Conservation (phyloP, 2,329 filamentous ascomycete species). For the Monosporascus sp. region DNA sequence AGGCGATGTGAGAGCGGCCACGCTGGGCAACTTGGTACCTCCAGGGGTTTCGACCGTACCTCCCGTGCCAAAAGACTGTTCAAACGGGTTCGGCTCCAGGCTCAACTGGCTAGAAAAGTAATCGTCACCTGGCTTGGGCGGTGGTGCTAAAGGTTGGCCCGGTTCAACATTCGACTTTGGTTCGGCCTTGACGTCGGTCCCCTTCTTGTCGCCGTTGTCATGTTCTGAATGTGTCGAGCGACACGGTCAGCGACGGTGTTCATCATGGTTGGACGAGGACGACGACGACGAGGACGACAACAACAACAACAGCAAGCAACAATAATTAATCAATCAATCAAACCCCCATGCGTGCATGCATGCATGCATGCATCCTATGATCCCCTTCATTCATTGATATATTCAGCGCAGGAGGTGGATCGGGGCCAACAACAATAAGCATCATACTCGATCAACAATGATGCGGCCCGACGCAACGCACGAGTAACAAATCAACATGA, state of each 20-base stretch:
- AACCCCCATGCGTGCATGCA: too few relatives aligned
- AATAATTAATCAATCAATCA: too few relatives aligned
- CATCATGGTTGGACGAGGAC: background rate
- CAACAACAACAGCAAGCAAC: too few relatives aligned
- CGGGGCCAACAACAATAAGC: background rate
- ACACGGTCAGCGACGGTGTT: constrained; percentile 19
- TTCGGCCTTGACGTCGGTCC: constrained; percentile 45
- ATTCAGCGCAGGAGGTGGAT: background rate
- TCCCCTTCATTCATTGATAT: background rate
- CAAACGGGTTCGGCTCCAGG: constrained; percentile 92
- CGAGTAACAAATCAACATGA: background rate
- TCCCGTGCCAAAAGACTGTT: constrained; percentile 77
- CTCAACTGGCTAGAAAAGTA: constrained; percentile 66
- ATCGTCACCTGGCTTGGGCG: constrained; percentile 62
- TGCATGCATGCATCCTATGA: background rate
- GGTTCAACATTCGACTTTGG: constrained; percentile 49
- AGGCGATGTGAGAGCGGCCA: constrained; percentile 86
- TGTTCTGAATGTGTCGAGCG: constrained; percentile 28
- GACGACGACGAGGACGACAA: background rate
- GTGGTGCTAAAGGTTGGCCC: constrained; percentile 63
- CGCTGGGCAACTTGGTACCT: constrained; percentile 76
- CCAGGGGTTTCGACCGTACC: constrained; percentile 73
- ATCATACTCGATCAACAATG: background rate
- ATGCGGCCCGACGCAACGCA: background rate
- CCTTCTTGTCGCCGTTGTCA: constrained; percentile 39